Evolutionary conservation across 208 protist species (phyloP).

Genomic region (Trypanosoma melophagium): DNA sequence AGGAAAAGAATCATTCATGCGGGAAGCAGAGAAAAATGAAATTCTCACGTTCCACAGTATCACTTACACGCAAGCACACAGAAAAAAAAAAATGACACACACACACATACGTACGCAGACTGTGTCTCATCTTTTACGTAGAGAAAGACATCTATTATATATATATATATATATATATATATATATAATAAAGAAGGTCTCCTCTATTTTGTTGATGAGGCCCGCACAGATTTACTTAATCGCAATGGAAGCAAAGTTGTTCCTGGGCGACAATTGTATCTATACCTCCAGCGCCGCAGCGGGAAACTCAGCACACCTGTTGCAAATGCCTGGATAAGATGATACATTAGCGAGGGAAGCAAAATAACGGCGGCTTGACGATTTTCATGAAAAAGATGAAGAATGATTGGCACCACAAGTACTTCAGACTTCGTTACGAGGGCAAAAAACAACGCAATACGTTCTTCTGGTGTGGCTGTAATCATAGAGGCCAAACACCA

Average conservation of each 20-base stretch:
- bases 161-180: background rate
- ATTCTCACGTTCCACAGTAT: too few species aligned
- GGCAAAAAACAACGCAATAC: slow-evolving; percentile 35
- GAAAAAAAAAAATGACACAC: too few species aligned
- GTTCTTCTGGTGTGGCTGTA: slow-evolving; percentile 27
- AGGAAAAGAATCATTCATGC: too few species aligned
- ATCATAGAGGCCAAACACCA: slow-evolving; percentile 19
- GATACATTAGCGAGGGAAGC: slow-evolving; percentile 25
- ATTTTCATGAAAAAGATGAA: slow-evolving; percentile 24
- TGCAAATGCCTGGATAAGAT: slow-evolving; percentile 29
- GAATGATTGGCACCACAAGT: slow-evolving; percentile 29
- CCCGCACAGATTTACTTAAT: slow-evolving; percentile 19
- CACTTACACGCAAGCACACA: too few species aligned
- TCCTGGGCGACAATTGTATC: slow-evolving; percentile 39
- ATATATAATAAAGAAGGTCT: background rate
- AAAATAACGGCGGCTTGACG: slow-evolving; percentile 14
- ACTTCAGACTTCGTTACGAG: slow-evolving; percentile 35
- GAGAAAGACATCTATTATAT: background rate
- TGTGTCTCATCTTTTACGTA: background rate
- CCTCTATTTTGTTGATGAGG: slow-evolving; percentile 1
- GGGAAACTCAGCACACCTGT: slow-evolving; percentile 20
- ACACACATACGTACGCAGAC: background rate
- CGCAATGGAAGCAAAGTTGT: slow-evolving; percentile 39
- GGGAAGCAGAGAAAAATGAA: too few species aligned
- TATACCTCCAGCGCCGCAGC: slow-evolving; percentile 34